phyloP scores from a whole-genome alignment of 192 early-diverging fungal species.

The Geranomyces michiganensis region DNA sequence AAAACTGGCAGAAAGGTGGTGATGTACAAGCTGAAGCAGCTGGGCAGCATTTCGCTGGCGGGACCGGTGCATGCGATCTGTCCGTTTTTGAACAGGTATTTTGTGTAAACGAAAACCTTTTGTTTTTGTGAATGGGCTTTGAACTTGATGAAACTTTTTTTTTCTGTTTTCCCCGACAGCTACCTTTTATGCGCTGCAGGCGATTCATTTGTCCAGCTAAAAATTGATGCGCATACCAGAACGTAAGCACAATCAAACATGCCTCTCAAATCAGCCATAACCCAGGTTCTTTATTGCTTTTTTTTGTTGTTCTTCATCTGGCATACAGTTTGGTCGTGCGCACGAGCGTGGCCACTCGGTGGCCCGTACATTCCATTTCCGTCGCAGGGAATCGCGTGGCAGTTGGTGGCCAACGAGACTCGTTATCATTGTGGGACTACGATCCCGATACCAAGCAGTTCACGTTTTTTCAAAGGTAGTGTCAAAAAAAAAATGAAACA shows the following conservation, averaged over 20 bases:
- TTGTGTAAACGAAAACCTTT: too few relatives aligned
- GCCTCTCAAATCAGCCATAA: too few relatives aligned
- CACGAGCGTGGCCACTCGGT: slow-evolving; percentile 29
- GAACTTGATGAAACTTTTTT: too few relatives aligned
- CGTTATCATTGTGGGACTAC: slow-evolving; percentile 42
- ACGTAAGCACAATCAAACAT: too few relatives aligned
- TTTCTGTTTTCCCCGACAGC: slow-evolving; percentile 15
- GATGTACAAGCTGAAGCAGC: slow-evolving; percentile 40
- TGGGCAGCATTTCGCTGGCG: slow-evolving; percentile 40
- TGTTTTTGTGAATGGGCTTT: too few relatives aligned
- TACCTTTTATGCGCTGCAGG: slow-evolving; percentile 50
- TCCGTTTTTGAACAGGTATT: slow-evolving; percentile 47
- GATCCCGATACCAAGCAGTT: slow-evolving; percentile 40
- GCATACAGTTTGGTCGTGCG: slow-evolving; percentile 49
- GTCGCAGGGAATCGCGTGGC: slow-evolving; percentile 35
- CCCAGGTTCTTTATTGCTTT: too few relatives aligned
- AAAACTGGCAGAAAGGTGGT: background rate
- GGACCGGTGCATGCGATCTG: slow-evolving; percentile 41
- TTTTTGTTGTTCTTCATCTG: too few relatives aligned
- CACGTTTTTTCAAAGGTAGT: slow-evolving; percentile 46
- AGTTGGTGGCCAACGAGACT: slow-evolving; percentile 41
- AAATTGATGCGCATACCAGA: slow-evolving; percentile 50
- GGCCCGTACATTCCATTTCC: slow-evolving; percentile 47
- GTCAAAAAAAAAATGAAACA: background rate
- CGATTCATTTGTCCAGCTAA: slow-evolving; percentile 45